These are phyloP conservation scores for Sporothrix dimorphospora DNA, from an alignment of 2,329 filamentous ascomycete genomes.

Conservation along the genomic window DNA sequence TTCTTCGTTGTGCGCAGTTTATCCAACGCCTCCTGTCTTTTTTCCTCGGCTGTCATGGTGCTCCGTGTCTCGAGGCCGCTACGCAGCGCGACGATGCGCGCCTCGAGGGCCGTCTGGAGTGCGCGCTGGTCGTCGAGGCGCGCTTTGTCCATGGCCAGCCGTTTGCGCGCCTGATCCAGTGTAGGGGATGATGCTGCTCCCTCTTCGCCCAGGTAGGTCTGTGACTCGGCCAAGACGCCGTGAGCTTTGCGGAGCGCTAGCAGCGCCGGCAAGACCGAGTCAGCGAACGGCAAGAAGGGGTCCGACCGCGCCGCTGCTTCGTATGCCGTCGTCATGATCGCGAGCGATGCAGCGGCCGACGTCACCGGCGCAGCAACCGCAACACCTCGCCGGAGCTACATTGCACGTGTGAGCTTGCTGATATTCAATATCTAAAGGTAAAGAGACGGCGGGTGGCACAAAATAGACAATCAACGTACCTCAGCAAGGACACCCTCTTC, in stretches of 20 bases:
- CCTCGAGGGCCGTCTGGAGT: constrained; percentile 56
- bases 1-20: constrained; percentile 63
- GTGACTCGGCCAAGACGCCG: constrained; percentile 66
- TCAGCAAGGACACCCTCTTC: constrained; percentile 55
- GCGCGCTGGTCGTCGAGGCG: constrained; percentile 58
- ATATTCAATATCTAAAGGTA: background rate
- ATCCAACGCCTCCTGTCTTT: constrained; percentile 64
- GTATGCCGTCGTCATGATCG: constrained; percentile 67
- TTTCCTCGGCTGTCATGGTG: constrained; percentile 62
- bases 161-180: constrained; percentile 47
- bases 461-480: constrained; percentile 40
- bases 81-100: constrained; percentile 62
- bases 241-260: constrained; percentile 71
- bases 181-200: constrained; percentile 41
- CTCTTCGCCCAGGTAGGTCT: constrained; percentile 56
- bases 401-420: background rate
- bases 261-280: constrained; percentile 71
- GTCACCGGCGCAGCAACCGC: constrained; percentile 25
- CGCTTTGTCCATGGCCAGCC: constrained; percentile 55
- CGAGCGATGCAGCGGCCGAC: constrained; percentile 43
- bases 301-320: constrained; percentile 62
- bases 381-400: constrained; percentile 34
- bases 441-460: background rate
- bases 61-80: constrained; percentile 57
- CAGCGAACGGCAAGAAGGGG: constrained; percentile 67